phyloP scores from a whole-genome alignment of 345 rosid genomes.

The Salix arbutifolia region DNA sequence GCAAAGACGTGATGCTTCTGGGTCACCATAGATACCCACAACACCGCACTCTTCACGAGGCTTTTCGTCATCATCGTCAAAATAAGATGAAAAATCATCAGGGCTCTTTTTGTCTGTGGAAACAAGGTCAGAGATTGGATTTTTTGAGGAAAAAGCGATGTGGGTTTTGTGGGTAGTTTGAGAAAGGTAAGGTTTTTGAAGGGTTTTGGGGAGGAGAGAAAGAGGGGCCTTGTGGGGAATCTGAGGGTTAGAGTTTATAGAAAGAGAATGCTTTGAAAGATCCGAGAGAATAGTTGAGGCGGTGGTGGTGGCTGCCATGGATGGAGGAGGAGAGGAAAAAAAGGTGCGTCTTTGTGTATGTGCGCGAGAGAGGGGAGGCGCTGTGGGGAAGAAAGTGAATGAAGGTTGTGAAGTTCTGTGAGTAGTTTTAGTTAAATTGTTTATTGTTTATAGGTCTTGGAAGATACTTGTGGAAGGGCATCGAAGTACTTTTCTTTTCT shows the following conservation, averaged over 20 bases:
- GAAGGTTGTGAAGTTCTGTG: not conserved
- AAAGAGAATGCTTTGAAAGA: slow-evolving; percentile 12
- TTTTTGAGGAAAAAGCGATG: slow-evolving; percentile 31
- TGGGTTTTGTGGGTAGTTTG: slow-evolving; percentile 21
- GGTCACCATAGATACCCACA: slow-evolving; percentile 85
- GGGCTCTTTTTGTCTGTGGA: slow-evolving; percentile 14
- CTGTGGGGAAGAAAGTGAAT: not conserved
- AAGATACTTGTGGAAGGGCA: not conserved
- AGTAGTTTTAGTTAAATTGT: not conserved
- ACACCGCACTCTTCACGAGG: slow-evolving; percentile 99
- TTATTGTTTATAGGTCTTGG: not conserved
- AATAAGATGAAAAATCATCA: slow-evolving; percentile 15
- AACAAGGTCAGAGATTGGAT: slow-evolving; percentile 35
- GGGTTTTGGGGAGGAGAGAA: slow-evolving; percentile 34
- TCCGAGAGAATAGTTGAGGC: slow-evolving; percentile 10
- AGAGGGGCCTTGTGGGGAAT: slow-evolving; percentile 12
- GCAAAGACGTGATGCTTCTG: slow-evolving; percentile 88
- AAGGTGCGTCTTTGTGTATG: not conserved
- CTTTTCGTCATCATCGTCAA: slow-evolving; percentile 53
- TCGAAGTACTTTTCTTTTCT: no score
- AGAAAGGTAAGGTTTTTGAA: slow-evolving; percentile 14
- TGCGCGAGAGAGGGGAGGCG: not conserved
- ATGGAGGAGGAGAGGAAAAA: not conserved
- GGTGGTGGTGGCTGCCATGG: slow-evolving; percentile 12
- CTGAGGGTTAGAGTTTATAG: not conserved